Percentiles rank a stretch among this genome's conserved stretches.
phyloP scores from a whole-genome alignment of 2,329 filamentous ascomycete genomes.

The Penicillium sp. region DNA sequence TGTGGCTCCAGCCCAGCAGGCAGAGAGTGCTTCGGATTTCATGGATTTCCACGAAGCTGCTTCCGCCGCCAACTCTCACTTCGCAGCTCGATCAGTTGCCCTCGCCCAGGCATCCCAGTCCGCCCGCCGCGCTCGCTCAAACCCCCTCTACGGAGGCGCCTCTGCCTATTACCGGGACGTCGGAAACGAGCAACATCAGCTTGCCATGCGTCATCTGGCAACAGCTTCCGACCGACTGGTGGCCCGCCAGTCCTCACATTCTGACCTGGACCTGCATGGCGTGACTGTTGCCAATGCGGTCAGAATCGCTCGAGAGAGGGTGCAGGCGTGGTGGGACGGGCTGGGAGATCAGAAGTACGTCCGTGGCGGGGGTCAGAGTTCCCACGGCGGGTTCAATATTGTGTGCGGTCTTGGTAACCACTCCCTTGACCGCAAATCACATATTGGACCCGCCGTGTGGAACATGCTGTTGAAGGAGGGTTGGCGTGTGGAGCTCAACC shows the following conservation, averaged over 20 bases:
- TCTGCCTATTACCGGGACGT: slow-evolving; percentile 73
- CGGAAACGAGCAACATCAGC: slow-evolving; percentile 62
- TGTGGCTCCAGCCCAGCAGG: not conserved
- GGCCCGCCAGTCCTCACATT: slow-evolving; percentile 60
- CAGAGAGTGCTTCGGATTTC: slow-evolving; percentile 4
- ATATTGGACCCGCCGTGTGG: slow-evolving; percentile 75
- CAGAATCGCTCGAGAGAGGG: slow-evolving; percentile 68
- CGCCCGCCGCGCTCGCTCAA: slow-evolving; percentile 63
- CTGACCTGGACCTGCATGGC: slow-evolving; percentile 75
- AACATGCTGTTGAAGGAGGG: slow-evolving; percentile 72
- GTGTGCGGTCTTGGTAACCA: slow-evolving; percentile 81
- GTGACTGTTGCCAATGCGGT: slow-evolving; percentile 78
- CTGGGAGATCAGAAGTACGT: slow-evolving; percentile 64
- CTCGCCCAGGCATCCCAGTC: slow-evolving; percentile 58
- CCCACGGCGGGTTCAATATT: slow-evolving; percentile 64
- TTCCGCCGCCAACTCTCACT: slow-evolving; percentile 45
- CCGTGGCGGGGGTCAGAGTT: slow-evolving; percentile 42
- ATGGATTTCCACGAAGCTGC: slow-evolving; percentile 29
- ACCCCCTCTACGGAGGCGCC: slow-evolving; percentile 70
- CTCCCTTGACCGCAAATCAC: slow-evolving; percentile 71
- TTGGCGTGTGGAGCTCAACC: slow-evolving; percentile 74
- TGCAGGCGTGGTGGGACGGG: slow-evolving; percentile 71
- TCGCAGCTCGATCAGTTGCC: slow-evolving; percentile 49
- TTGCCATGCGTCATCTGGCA: slow-evolving; percentile 59
- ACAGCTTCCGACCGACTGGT: slow-evolving; percentile 69